A percentile compares a stretch with the other conserved stretches of the same genome.
phyloP scores from a whole-genome alignment of 768 basidiomycete species.

The Lactarius sanguifluus region DNA sequence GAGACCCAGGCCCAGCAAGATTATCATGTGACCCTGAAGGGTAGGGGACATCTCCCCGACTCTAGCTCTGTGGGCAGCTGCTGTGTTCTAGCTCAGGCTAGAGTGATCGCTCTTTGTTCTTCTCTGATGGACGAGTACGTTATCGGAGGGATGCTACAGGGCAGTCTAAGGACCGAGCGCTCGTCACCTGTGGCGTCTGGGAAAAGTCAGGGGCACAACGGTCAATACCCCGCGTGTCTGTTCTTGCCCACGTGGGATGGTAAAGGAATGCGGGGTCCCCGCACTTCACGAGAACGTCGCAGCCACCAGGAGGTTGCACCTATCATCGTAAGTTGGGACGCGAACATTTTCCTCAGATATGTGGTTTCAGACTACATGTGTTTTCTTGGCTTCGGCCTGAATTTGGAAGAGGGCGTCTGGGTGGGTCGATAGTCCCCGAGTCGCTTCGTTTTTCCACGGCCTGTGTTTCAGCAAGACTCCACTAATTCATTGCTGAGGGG shows the following conservation, averaged over 20 bases:
- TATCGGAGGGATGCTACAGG: conserved; percentile 1
- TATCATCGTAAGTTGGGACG: not conserved
- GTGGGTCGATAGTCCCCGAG: not conserved
- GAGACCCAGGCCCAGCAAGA: not conserved
- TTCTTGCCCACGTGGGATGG: not conserved
- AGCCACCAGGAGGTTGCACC: not conserved
- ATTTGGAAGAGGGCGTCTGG: not conserved
- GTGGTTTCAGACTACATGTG: not conserved
- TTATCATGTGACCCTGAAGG: not conserved
- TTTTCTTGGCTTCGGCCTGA: not conserved
- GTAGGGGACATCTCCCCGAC: not conserved
- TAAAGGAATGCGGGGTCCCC: not conserved
- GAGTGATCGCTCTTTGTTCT: not conserved
- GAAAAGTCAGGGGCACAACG: not conserved
- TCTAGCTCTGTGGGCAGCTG: not conserved
- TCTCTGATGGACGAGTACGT: not conserved
- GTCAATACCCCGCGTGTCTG: not conserved
- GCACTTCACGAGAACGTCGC: not conserved
- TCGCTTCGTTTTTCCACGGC: not conserved
- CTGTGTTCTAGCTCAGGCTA: not conserved
- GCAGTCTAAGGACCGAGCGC: not conserved
- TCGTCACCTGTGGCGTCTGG: not conserved
- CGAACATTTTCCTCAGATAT: not conserved
- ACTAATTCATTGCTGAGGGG: not conserved
- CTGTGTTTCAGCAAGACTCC: not conserved